A percentile compares a stretch with the other conserved stretches of the same genome.
phyloP scores from a whole-genome alignment of 495 filamentous ascomycete genomes.

The Neurospora tetraspora region DNA sequence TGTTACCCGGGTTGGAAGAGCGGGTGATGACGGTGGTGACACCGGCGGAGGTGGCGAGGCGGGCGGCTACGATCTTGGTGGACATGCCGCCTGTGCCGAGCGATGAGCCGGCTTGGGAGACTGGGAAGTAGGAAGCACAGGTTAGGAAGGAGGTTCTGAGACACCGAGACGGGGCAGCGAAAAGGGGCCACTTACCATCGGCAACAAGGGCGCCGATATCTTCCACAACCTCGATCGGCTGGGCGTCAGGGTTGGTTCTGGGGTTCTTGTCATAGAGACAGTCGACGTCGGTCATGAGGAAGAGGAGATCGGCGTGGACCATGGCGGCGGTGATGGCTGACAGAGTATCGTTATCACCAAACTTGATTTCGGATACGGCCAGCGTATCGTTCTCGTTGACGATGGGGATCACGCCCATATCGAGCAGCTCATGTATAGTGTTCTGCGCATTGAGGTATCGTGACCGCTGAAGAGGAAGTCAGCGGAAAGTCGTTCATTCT shows the following conservation, averaged over 20 bases:
- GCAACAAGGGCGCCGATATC: constrained; percentile 79
- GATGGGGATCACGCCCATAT: constrained; percentile 95
- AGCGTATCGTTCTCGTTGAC: constrained; percentile 98
- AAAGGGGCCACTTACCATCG: constrained; percentile 43
- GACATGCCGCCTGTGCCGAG: constrained; percentile 97
- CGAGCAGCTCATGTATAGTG: constrained; percentile 77
- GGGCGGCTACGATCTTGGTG: constrained; percentile 92
- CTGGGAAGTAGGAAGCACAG: constrained; percentile 26
- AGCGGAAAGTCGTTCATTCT: background rate
- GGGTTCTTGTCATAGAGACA: constrained; percentile 96
- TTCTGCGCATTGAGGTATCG: constrained; percentile 96
- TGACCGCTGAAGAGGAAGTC: constrained; percentile 48
- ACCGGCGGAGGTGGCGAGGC: constrained; percentile 85
- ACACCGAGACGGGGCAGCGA: background rate
- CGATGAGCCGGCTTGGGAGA: constrained; percentile 77
- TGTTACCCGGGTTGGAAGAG: constrained; percentile 87
- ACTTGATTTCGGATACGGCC: constrained; percentile 97
- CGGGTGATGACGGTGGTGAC: constrained; percentile 93
- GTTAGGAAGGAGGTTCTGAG: background rate
- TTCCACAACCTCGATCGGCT: constrained; percentile 85
- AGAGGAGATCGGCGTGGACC: constrained; percentile 94
- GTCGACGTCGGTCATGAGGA: constrained; percentile 98
- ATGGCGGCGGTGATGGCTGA: constrained; percentile 95
- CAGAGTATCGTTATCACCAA: constrained; percentile 96
- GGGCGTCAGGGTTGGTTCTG: constrained; percentile 68